Conservation (phyloP, 805 yeast species). For the Candida tallmaniae region DNA sequence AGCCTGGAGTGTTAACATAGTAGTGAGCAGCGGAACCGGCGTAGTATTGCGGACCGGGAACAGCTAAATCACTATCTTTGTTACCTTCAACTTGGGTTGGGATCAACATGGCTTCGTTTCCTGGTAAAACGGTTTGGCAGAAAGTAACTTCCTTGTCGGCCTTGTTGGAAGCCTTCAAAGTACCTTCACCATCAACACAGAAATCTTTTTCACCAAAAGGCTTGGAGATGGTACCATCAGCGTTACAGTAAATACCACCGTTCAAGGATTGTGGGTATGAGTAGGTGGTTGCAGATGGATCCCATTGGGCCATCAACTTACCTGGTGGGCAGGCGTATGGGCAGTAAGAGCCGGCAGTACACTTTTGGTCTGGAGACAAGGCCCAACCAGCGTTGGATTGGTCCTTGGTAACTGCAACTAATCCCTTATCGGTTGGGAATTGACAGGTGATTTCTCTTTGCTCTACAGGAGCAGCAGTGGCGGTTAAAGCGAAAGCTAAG, state of each 20-base stretch:
- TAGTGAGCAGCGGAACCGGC: conserved; percentile 84
- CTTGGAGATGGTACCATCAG: conserved; percentile 60
- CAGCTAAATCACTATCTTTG: conserved; percentile 57
- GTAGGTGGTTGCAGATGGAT: conserved; percentile 66
- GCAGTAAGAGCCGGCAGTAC: conserved; percentile 76
- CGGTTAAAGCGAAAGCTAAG: conserved; percentile 18
- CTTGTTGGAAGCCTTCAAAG: conserved; percentile 58
- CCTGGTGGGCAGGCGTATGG: conserved; percentile 94
- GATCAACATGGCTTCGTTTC: conserved; percentile 90
- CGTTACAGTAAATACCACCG: conserved; percentile 80
- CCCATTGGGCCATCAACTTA: conserved; percentile 85
- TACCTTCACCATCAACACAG: conserved; percentile 76
- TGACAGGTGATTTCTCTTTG: conserved; percentile 45
- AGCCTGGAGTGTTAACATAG: conserved; percentile 82
- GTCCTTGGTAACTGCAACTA: conserved; percentile 61
- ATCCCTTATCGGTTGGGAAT: conserved; percentile 64
- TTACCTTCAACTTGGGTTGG: conserved; percentile 67
- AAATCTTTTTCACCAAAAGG: conserved; percentile 54
- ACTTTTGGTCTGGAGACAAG: conserved; percentile 65
- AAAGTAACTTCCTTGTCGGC: conserved; percentile 65
- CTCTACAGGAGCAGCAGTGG: conserved; percentile 20
- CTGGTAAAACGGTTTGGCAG: conserved; percentile 92
- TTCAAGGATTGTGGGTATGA: conserved; percentile 71
- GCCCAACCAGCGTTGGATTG: conserved; percentile 83
- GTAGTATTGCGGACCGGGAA: conserved; percentile 82